These are phyloP conservation scores for Coemansia sp. DNA, from an alignment of 192 early-diverging fungal species.

Conservation along the genomic window DNA sequence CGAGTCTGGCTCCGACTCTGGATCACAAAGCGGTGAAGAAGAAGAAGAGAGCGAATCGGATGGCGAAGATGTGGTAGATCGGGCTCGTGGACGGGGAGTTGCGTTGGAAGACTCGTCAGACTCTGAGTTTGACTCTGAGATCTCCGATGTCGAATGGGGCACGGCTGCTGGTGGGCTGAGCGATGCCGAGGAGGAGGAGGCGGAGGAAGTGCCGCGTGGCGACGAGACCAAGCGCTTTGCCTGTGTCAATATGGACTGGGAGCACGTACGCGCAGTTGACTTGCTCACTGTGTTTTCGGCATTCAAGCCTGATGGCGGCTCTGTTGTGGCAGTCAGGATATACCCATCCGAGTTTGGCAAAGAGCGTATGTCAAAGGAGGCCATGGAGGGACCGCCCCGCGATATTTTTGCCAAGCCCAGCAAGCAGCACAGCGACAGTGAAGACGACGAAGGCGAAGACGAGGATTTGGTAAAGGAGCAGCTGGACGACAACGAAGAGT, in stretches of 20 bases:
- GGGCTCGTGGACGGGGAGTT: constrained; percentile 81
- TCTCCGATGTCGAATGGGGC: constrained; percentile 40
- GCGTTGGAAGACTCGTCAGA: constrained; percentile 50
- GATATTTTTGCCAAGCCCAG: constrained; percentile 47
- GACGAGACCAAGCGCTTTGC: constrained; percentile 77
- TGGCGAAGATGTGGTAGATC: constrained; percentile 53
- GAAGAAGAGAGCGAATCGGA: constrained; percentile 38
- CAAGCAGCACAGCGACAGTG: constrained; percentile 24
- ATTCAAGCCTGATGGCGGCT: constrained; percentile 76
- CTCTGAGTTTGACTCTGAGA: constrained; percentile 36
- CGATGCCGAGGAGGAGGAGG: constrained; percentile 60
- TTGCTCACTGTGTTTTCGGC: constrained; percentile 82
- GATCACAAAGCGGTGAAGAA: constrained; percentile 1
- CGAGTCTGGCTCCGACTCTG: constrained; percentile 20
- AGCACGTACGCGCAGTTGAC: constrained; percentile 85
- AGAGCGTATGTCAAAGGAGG: constrained; percentile 60
- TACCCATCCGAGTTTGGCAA: constrained; percentile 81
- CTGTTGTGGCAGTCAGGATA: constrained; percentile 76
- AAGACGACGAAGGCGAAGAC: constrained; percentile 31
- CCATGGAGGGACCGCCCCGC: constrained; percentile 47
- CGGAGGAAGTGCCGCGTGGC: constrained; percentile 60
- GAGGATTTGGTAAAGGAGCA: constrained; percentile 46
- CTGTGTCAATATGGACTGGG: constrained; percentile 94
- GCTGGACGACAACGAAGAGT: constrained; percentile 69
- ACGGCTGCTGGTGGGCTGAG: constrained; percentile 47